Evolutionary conservation across 1,139 yeast genomes (phyloP), one percentile per base, ranked within the genome.

Genomic region (Yamadazyma atlantica): DNA sequence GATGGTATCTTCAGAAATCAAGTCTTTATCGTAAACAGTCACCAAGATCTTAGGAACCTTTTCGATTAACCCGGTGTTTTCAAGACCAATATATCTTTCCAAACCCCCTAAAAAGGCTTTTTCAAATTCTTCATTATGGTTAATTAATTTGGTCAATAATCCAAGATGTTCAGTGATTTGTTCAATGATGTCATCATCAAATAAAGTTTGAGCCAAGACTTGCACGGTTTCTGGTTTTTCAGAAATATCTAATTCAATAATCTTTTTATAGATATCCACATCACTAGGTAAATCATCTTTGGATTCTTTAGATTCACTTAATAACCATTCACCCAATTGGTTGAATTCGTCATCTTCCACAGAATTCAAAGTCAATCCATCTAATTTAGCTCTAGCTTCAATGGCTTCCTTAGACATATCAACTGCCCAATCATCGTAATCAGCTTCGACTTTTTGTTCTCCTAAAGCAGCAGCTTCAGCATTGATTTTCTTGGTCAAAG

Each of bases 401-500:
- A 94, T 88, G 38, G 98, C 98, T 64, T 89, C 98, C 60, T 86
- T 95, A 37, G 96, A 86, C 80, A 92, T 86, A 62, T 92, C 99
- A 37, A 90, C 97, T 15, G 97, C 89, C 98, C 98, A 92, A 49
- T 88, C 96, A 53, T 87, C 97, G 57, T 89, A 96, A 47, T 80
- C 80, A 35, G 76, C 75, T 49, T 80, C 82, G 40, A 85, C 80
- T 41, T 78, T 76, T 45, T 73, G 73, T 24, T 57, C 62, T 18
- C 65, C 66, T 48, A 86, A 71, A 36, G 75, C 80, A 11, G 89
- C 84, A 21, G 95, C 95, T 59, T 86, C 95, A 33, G 90, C 89
- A 53, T 85, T 82, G 62, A 88, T 84, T 57, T 85, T 84, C 59
- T 82, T 77, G 32, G 95, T 80, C 53, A 87, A 75, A 43, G 79